These are phyloP conservation scores for Kazachstania africana DNA, from an alignment of 805 yeast genomes.

Conservation along the genomic window DNA sequence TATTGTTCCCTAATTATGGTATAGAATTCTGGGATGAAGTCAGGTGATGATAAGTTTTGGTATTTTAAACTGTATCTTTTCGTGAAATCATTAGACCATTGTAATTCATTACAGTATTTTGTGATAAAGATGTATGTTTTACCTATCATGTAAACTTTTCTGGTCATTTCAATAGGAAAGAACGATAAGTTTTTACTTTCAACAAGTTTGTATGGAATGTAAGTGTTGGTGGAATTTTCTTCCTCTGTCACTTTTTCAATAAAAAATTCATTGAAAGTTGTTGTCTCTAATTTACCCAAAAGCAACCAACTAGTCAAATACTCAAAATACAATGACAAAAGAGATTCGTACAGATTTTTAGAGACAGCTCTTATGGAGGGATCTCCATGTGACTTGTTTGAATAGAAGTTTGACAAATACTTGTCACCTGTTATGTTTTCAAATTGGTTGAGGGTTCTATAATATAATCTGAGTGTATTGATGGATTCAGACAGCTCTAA, in stretches of 20 bases:
- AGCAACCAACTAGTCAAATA: slow-evolving; percentile 56
- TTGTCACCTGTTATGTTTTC: slow-evolving; percentile 33
- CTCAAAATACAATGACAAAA: slow-evolving; percentile 48
- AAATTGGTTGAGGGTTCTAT: slow-evolving; percentile 30
- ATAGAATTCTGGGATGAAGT: slow-evolving; percentile 16
- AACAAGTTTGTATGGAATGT: slow-evolving; percentile 8
- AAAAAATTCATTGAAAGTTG: slow-evolving; percentile 53
- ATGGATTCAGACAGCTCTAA: slow-evolving; percentile 38
- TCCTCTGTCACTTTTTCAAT: slow-evolving; percentile 25
- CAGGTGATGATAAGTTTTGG: slow-evolving; percentile 2
- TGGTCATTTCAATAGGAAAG: slow-evolving; percentile 29
- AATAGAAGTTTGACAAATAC: slow-evolving; percentile 41
- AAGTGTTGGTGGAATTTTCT: no score
- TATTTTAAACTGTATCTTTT: slow-evolving; percentile 16
- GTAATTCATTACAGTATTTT: slow-evolving; percentile 51
- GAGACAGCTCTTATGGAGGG: slow-evolving; percentile 34
- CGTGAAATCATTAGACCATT: slow-evolving; percentile 44
- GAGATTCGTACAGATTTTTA: slow-evolving; percentile 31
- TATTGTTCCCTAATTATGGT: slow-evolving; percentile 34
- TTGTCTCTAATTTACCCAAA: slow-evolving; percentile 50
- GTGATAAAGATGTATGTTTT: slow-evolving; percentile 55
- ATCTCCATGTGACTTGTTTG: slow-evolving; percentile 56
- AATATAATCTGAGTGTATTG: slow-evolving; percentile 45
- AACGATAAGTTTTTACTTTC: slow-evolving; percentile 28
- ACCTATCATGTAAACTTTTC: slow-evolving; percentile 55